These are phyloP conservation scores for Fusarium chaquense DNA, from an alignment of 2,329 filamentous ascomycete genomes.

Conservation along the genomic window DNA sequence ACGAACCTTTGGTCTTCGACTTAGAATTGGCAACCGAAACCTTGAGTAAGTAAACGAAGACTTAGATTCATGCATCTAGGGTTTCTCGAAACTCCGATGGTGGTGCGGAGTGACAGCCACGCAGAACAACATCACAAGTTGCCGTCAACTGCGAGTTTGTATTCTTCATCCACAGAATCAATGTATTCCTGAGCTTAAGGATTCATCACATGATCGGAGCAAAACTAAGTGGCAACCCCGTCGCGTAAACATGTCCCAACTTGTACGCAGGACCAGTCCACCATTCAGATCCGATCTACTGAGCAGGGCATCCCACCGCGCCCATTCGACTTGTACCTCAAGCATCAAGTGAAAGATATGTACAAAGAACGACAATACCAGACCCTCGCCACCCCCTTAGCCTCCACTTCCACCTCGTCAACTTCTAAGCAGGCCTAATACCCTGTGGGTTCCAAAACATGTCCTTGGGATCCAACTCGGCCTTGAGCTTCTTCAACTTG, in stretches of 20 bases:
- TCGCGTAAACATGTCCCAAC: background rate
- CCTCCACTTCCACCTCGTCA: background rate
- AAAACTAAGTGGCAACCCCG: background rate
- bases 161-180: background rate
- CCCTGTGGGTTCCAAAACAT: slow-evolving; percentile 58
- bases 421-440: slow-evolving; percentile 24
- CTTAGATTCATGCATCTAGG: background rate
- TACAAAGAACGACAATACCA: slow-evolving; percentile 4
- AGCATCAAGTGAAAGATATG: background rate
- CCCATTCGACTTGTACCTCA: background rate
- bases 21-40: too few species aligned
- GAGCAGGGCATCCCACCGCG: background rate
- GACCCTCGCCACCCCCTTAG: background rate
- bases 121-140: too few species aligned
- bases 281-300: background rate
- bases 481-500: slow-evolving; percentile 53
- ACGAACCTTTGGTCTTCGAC: too few species aligned
- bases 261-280: background rate
- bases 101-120: background rate
- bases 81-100: background rate
- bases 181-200: background rate
- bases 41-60: too few species aligned
- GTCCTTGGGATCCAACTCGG: slow-evolving; percentile 52
- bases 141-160: background rate
- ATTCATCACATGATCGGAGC: background rate